Base-by-base conservation (phyloP, 768 basidiomycete species). In the Rhizopogon vesiculosus region DNA sequence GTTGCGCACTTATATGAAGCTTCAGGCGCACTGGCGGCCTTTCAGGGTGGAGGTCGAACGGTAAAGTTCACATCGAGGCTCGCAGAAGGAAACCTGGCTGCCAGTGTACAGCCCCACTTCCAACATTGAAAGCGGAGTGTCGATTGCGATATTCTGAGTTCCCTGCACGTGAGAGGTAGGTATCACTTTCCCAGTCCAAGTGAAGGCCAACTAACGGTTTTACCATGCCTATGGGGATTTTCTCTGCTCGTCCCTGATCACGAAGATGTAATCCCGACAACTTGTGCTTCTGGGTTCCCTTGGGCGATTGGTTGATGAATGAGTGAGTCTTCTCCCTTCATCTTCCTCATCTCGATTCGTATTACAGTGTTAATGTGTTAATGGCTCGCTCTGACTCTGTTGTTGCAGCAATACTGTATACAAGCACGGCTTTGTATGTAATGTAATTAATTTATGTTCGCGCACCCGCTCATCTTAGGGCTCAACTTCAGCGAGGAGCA, bases 401-500 rank as follows among this genome's bases (percentile, higher is more conserved):
- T 31, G 7, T 31, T 9, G 8, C 9, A 31, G 3, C 31, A 9
- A 31, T 9, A 31, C 31, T 31, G 8, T 31, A 31, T 9, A 31
- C 9, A 31, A 8, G 9, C 8, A 31, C 31, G 8, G 31, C 25
- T 25, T 25, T 25, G 25, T 25, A 22, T 22, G 22, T 22, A n/a
- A 25, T 25, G 25, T 25, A 25, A 25, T 25, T 25, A 25, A 25
- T 25, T 4, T 25, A 25, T 25, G 4, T 25, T 25, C 25, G 25
- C 4, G 25, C 25, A 25, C n/a, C 25, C 25, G 25, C 25, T 25
- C 25, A 25, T 25, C 25, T 25, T 25, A 25, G 25, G 45, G 42
- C 43, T 49, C 31, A 43, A 28, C n/a, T 52, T 19, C 29, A 52
- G 42, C 45, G 51, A 49, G 45, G 45, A 29, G 45, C 25, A 53